Base-by-base conservation (phyloP, 169 alveolate genomes). In the Cytauxzoon felis region DNA sequence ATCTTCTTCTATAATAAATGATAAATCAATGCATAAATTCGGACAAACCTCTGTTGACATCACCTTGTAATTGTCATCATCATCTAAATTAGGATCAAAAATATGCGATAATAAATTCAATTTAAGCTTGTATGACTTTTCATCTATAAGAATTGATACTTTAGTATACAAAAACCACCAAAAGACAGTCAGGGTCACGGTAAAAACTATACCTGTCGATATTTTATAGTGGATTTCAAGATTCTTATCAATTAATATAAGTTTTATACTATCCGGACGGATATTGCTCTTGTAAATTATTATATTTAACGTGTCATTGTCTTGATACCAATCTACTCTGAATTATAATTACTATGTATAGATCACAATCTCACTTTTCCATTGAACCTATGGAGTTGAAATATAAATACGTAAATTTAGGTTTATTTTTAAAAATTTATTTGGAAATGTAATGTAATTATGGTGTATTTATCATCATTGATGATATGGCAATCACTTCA, bases 261-360 rank as follows among this genome's bases (percentile, higher is more conserved):
- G 23, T 13, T 26, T 11, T 0, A 61, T 23, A n/a, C 43, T 13
- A 42, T 59, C 75, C 1, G 53, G 34, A 7, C 26, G 6, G 34
- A 61, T 69, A 0, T 29, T 19, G 5, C 51, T 2, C 18, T 33
- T 50, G 30, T 71, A 71, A 13, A 71, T 11, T 36, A 61, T 51
- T 38, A 71, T 30, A 19, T 75, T 43, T 48, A 71, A 7, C 5
- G 61, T 41, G 3, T 5, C 4, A 2, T 48, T 67, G 24, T 71
- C 75, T 34, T 61, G 82, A 49, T 19, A 71, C 76, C 82, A 61
- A 27, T 63, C 75, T 30, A 50, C 7, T 48, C 76, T 71, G 42
- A 1, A 8, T 24, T 8, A 33, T 33, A 30, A 24, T 9, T 42
- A 9, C 16, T 53, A 16, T 9, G 63, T 13, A 38, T 13, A 38